Conservation (phyloP, 2,329 filamentous ascomycete species). For the Colletotrichum sp. region DNA sequence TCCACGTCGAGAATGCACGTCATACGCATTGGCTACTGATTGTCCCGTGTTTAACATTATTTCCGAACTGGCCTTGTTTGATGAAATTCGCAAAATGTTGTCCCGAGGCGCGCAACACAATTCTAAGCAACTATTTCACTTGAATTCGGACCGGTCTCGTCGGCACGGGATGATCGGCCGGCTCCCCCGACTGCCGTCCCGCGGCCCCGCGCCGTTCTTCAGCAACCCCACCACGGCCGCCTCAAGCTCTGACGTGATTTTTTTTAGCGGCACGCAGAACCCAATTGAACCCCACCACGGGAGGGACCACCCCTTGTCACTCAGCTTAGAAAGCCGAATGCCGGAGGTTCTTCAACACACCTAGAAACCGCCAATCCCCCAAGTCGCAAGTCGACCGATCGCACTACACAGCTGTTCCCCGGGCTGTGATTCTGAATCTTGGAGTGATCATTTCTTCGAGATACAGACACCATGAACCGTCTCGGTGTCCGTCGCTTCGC, state of each 20-base stretch:
- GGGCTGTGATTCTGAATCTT: background rate
- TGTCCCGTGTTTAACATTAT: background rate
- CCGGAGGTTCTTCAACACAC: slow-evolving; percentile 3
- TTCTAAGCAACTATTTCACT: background rate
- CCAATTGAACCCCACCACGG: slow-evolving; percentile 16
- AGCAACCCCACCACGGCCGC: background rate
- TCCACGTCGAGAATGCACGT: background rate
- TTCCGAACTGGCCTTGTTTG: background rate
- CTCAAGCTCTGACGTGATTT: slow-evolving; percentile 12
- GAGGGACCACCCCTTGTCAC: background rate
- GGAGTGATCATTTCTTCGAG: background rate
- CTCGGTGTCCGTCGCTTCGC: slow-evolving; percentile 72
- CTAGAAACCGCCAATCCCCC: background rate
- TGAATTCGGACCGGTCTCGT: background rate
- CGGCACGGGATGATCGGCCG: background rate
- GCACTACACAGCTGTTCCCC: background rate
- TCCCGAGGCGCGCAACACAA: background rate
- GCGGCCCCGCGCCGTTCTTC: background rate
- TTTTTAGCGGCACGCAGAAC: slow-evolving; percentile 1
- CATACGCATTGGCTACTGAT: background rate
- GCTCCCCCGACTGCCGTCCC: background rate
- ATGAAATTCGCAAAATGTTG: background rate
- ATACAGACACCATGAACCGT: slow-evolving; percentile 65
- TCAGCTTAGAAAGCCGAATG: slow-evolving; percentile 18
- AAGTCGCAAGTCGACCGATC: background rate